Conservation (phyloP, 78 protist genomes). For the Pirum gemmata region DNA sequence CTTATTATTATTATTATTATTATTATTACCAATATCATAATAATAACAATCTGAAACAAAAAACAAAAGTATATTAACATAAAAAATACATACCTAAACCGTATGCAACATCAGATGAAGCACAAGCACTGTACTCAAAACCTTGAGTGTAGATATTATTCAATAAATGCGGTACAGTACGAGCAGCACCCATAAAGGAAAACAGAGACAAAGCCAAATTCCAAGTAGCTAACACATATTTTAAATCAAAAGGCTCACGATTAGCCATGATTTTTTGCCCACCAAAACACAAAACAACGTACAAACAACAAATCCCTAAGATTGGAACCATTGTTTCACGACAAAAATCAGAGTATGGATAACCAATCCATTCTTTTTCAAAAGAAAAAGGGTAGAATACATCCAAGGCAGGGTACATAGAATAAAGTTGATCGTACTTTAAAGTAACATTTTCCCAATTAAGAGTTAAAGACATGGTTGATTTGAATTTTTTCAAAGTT, state of each 20-base stretch:
- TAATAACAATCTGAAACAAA: too few species aligned
- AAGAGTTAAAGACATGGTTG: neutral
- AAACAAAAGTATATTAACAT: too few species aligned
- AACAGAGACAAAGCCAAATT: constrained; percentile 11
- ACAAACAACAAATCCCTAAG: neutral
- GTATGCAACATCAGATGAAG: neutral
- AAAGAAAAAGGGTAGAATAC: constrained; percentile 31
- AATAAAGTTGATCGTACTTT: constrained; percentile 18
- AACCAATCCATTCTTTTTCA: constrained; percentile 34
- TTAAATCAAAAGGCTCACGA: constrained; percentile 18
- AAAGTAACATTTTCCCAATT: neutral
- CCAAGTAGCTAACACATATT: constrained; percentile 3
- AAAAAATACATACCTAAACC: too few species aligned
- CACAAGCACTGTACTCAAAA: neutral
- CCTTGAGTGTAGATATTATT: neutral
- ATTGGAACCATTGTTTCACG: neutral
- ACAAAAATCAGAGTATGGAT: constrained; percentile 23
- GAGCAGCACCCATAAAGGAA: constrained; percentile 31
- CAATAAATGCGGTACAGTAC: constrained; percentile 37
- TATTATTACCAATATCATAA: too few species aligned
- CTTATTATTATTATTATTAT: too few species aligned
- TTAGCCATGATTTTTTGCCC: constrained; percentile 23
- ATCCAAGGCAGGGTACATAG: neutral
- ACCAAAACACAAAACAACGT: constrained; percentile 3
- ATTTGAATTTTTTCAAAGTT: too few species aligned